Base-by-base conservation (phyloP, 345 rosid species). In the Arabidopsis arenosa region DNA sequence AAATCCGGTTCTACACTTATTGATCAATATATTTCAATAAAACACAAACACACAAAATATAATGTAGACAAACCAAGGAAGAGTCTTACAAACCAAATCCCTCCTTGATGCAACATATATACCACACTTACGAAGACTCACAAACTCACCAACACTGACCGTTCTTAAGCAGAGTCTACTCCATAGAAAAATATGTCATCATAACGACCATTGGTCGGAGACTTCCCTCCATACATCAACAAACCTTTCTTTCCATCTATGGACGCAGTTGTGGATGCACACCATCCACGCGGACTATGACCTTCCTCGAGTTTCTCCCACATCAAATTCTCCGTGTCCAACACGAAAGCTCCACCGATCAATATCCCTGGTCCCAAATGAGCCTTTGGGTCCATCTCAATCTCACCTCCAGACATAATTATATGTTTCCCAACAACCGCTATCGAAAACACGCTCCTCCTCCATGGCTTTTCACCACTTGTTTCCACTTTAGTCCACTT, bases 281-380 rank as follows among this genome's bases (percentile, higher is more conserved):
- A 40, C 74, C 74, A 70, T 40, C 74, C 74, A 7, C 74, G 74
- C 9, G 68, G 67, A 15, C 68, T 62, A 61, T 61, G 75, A 61
- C 68, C 67, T 18, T 72, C 75, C 68, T 72, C 75, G 3, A 72
- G 68, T 45, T 48, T 72, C 40, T 72, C 45, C 75, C 75, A 72
- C 40, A 45, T 9, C 49, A 60, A 51, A n/a, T 10, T 72, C 9
- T 60, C 68, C 4, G 68, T 62, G 60, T 72, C 60, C 57, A 72
- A 51, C 60, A 39, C 39, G 7, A 47, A 48, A 41, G 65, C 39
- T 12, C 52, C 74, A 53, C 66, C 21, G 7, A 1, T 54, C 13
- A 70, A 57, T 28, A 9, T 43, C 44, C 74, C 74, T 11, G 74
- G 74, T 44, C 65, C 74, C 26, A 70, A n/a, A 44, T 70, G 74